phyloP scores from a whole-genome alignment of 768 basidiomycete species.

The Tylopilus plumbeoviolaceoides region DNA sequence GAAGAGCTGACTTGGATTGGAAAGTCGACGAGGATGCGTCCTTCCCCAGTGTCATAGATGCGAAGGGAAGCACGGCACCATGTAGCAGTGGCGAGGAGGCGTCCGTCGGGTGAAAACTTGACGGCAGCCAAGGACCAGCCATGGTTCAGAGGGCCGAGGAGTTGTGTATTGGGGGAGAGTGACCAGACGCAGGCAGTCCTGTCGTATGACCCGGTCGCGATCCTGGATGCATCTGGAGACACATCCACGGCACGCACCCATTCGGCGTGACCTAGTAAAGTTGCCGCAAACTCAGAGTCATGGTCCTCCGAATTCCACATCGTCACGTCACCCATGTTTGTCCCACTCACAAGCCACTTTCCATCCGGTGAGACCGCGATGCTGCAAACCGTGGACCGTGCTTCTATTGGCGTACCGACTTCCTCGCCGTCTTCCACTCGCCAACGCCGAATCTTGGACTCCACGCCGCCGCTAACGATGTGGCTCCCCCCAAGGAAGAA shows the following conservation, averaged over 20 bases:
- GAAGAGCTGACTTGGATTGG: slow-evolving; percentile 1
- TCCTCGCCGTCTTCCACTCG: slow-evolving; percentile 2
- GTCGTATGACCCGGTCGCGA: slow-evolving; percentile 9
- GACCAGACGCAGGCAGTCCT: slow-evolving; percentile 8
- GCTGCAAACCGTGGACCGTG: slow-evolving; percentile 5
- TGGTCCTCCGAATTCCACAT: neutral
- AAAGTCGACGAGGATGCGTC: neutral
- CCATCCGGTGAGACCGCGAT: slow-evolving; percentile 3
- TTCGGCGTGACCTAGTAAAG: neutral
- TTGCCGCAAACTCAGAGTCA: neutral
- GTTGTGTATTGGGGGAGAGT: neutral
- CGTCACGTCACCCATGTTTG: slow-evolving; percentile 2
- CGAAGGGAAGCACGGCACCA: neutral
- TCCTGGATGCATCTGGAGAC: neutral
- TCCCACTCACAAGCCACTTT: slow-evolving; percentile 4
- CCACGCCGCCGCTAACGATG: slow-evolving; percentile 6
- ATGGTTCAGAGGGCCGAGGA: neutral
- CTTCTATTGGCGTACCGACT: neutral
- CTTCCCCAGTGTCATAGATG: slow-evolving; percentile 1
- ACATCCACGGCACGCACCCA: slow-evolving; percentile 7
- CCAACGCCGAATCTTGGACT: slow-evolving; percentile 4
- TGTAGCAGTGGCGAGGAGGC: slow-evolving; percentile 3
- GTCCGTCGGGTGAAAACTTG: slow-evolving; percentile 10
- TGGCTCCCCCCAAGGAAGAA: slow-evolving; percentile 8
- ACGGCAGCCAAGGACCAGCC: slow-evolving; percentile 5